Base-by-base conservation (phyloP, 1,139 yeast species). In the Kodamaea arcana region DNA sequence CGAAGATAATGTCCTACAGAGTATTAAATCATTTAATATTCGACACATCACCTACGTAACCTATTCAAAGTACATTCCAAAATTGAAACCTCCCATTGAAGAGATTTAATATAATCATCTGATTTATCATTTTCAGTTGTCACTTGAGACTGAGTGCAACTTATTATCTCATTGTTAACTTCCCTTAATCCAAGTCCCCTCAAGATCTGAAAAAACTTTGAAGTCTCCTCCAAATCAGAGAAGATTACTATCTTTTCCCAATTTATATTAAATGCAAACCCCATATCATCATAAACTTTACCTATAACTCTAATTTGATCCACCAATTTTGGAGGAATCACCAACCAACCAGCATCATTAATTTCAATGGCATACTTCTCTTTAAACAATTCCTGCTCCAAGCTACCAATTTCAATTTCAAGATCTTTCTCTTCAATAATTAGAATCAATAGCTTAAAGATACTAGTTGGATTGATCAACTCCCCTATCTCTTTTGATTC, bases 391-490 rank as follows among this genome's bases (percentile, higher is more conserved):
- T 24, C 7, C 27, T n/a, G 10, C 6, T 24, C 15, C 27, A 11
- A 9, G 9, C 11, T 11, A 9, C 23, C 17, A 11, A 26, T 7
- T 6, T 11, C 29, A n/a, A n/a, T n/a, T n/a, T 32, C 35, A 18
- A 48, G 35, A 29, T 50, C 56, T 15, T 51, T 48, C 2, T 45
- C 44, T 23, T 44, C 32, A 6, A 54, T 33, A 10, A 54, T 29
- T 3, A 47, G 22, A 12, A 24, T 24, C 15, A 50, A 45, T 5
- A 54, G 11, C 15, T 40, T 27, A 35, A 29, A 46, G 20, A 57
- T 33, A 2, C 31, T 40, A 3, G 13, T 14, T 5, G 60, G 57
- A 22, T 42, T 34, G 7, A 45, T 29, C 22, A 48, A 32, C 26
- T 47, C 52, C 3, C 37, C 18, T 4, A 45, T 31, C 1, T 37